Evolutionary conservation across 2,329 filamentous ascomycete species (phyloP).

Genomic region (Colletotrichum musae): DNA sequence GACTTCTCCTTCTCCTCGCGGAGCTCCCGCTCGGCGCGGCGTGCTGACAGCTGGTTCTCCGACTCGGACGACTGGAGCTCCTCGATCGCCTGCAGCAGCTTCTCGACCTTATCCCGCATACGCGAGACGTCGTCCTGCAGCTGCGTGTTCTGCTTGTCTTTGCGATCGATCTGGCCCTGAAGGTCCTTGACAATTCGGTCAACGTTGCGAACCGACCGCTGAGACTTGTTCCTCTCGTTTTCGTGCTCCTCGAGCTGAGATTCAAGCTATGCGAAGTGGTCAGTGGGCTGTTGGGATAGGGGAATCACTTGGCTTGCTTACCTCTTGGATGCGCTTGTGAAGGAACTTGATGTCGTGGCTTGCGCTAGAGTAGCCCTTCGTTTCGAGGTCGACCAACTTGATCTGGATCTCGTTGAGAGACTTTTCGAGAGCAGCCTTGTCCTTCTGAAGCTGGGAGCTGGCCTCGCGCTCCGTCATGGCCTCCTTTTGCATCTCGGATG

Average conservation of each 20-base stretch:
- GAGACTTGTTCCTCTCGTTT: conserved; percentile 82
- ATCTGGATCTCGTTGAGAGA: conserved; percentile 91
- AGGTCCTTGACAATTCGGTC: conserved; percentile 96
- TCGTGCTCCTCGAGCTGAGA: conserved; percentile 88
- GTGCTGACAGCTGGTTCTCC: conserved; percentile 82
- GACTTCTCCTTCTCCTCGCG: conserved; percentile 89
- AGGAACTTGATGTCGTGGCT: conserved; percentile 97
- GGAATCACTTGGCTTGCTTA: conserved; percentile 61
- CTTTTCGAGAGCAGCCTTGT: conserved; percentile 92
- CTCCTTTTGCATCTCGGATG: conserved; percentile 92
- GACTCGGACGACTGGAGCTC: conserved; percentile 93
- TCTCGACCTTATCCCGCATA: conserved; percentile 91
- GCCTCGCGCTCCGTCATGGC: conserved; percentile 88
- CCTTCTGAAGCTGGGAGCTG: conserved; percentile 85
- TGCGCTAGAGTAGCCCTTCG: conserved; percentile 94
- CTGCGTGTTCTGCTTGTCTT: conserved; percentile 87
- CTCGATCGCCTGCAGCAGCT: conserved; percentile 91
- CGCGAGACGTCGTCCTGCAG: conserved; percentile 87
- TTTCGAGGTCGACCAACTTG: conserved; percentile 92
- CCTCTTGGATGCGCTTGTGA: conserved; percentile 95
- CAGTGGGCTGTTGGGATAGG: conserved; percentile 21
- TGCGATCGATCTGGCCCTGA: conserved; percentile 91
- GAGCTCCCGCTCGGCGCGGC: conserved; percentile 90
- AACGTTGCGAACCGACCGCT: conserved; percentile 90
- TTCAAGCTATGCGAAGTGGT: conserved; percentile 77